A percentile compares a stretch with the other conserved stretches of the same genome.
phyloP scores from a whole-genome alignment of 768 basidiomycete species.

The Mycena latifolia region DNA sequence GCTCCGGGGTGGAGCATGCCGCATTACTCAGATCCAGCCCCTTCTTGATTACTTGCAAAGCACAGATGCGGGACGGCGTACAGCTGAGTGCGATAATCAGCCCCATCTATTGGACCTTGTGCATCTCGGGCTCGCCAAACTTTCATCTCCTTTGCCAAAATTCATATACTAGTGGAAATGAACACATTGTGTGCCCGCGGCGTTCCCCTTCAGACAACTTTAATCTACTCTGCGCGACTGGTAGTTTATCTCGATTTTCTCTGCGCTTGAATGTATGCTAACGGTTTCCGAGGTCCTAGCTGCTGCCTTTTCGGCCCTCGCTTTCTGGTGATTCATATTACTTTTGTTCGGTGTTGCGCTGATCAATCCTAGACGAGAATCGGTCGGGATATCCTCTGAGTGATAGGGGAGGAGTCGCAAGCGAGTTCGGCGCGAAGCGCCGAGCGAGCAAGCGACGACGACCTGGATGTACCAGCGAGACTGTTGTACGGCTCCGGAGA shows the following conservation, averaged over 20 bases:
- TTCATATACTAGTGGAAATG: slow-evolving; percentile 21
- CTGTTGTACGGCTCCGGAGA: too few relatives aligned
- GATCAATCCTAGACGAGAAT: too few relatives aligned
- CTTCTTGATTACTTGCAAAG: slow-evolving; percentile 14
- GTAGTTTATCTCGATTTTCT: slow-evolving; percentile 5
- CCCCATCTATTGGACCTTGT: slow-evolving; percentile 13
- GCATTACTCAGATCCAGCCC: slow-evolving; percentile 4
- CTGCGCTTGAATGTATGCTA: neutral
- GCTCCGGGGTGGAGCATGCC: neutral
- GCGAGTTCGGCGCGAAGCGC: too few relatives aligned
- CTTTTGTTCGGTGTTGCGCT: too few relatives aligned
- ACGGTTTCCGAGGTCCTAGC: slow-evolving; percentile 27
- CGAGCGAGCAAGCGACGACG: too few relatives aligned
- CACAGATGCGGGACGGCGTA: slow-evolving; percentile 4
- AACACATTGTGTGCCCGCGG: slow-evolving; percentile 20
- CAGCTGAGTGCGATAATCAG: slow-evolving; percentile 11
- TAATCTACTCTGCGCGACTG: neutral
- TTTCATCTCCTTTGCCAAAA: slow-evolving; percentile 3
- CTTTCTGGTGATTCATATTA: too few relatives aligned
- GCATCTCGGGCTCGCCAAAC: slow-evolving; percentile 12
- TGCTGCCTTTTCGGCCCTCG: too few relatives aligned
- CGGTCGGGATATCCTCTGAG: too few relatives aligned
- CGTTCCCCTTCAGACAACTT: neutral
- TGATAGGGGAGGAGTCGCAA: too few relatives aligned
- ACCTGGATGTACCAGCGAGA: too few relatives aligned